phyloP scores from a whole-genome alignment of 2,329 filamentous ascomycete species.

The Beauveria bassiana region DNA sequence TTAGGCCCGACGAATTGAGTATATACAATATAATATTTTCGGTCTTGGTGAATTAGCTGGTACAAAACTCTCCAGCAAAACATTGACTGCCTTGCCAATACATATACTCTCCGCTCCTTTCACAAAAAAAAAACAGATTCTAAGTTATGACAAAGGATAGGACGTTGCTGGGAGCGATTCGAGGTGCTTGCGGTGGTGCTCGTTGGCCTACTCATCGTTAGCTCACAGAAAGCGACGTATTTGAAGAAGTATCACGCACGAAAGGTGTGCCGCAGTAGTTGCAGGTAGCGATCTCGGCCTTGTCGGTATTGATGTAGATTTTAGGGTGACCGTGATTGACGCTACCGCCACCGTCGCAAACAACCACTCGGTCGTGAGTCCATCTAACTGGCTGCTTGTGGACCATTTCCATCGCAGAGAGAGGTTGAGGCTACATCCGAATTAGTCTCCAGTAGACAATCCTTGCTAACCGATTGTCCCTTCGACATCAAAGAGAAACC shows the following conservation, averaged over 20 bases:
- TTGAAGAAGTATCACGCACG: constrained; percentile 46
- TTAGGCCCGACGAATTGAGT: background rate
- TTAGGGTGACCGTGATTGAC: constrained; percentile 81
- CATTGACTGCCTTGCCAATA: background rate
- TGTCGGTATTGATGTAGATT: constrained; percentile 97
- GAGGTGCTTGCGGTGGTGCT: constrained; percentile 78
- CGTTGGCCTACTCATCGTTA: constrained; percentile 60
- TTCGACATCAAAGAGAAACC: background rate
- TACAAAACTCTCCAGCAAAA: background rate
- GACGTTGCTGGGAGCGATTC: constrained; percentile 73
- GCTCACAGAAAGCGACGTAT: background rate
- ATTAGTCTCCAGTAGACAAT: constrained; percentile 11
- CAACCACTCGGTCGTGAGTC: constrained; percentile 73
- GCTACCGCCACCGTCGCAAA: constrained; percentile 79
- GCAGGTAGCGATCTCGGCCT: constrained; percentile 85
- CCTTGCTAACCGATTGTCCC: background rate
- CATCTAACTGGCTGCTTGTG: constrained; percentile 93
- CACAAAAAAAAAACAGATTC: background rate
- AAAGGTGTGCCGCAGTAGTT: constrained; percentile 91
- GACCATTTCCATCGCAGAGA: constrained; percentile 88
- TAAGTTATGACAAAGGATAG: constrained; percentile 62
- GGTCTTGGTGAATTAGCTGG: background rate
- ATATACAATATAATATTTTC: constrained; percentile 10
- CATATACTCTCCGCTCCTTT: background rate
- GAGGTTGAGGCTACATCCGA: constrained; percentile 65